Evolutionary conservation across 495 filamentous ascomycete species (phyloP), one percentile per base, ranked within the genome.

Genomic region (Penicillium mononematosum): DNA sequence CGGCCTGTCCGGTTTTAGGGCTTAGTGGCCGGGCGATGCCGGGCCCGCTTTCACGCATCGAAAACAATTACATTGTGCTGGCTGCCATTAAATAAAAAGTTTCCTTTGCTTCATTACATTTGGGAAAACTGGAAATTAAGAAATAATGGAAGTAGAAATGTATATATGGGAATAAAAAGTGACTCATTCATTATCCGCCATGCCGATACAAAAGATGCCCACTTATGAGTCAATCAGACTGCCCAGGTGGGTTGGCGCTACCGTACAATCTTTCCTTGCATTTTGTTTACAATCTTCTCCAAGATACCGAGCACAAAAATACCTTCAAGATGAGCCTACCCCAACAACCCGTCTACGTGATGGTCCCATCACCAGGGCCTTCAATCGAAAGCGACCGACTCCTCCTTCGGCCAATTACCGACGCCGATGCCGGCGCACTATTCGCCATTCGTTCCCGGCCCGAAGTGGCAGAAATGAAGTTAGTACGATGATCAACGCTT

Each of bases 381-480:
- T 61, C 58, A 27, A 55, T 60, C n/a, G 65, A 68, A 45, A 66
- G 65, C 27, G 45, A 55, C 9, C 56, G 65, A 43, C 55, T 66
- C 0, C 55, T 54, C 5, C 63, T 68, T 29, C 62, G 65, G 19
- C 65, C 65, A 9, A 46, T 63, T 5, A 14, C 34, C 24, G 57
- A 63, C n/a, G 17, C 44, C 22, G 65, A 68, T 32, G 24, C 47
- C 10, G 20, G 49, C 17, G 62, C 62, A 12, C 47, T 68, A 0
- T 58, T 61, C 22, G 62, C 62, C 7, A 48, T 68, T 39, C 65
- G 62, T 5, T 52, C 54, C 5, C 39, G 44, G 5, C 60, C 59
- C 16, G 62, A 68, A 54, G 59, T 68, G 10, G 62, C 65, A 9
- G 50, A 52, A 43, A 57, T 52, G 17, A 68, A 68, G 65, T 68